Percentiles rank a stretch among this genome's conserved stretches.
Conservation (phyloP, 768 basidiomycete species). For the Hydnomerulius pinastri region DNA sequence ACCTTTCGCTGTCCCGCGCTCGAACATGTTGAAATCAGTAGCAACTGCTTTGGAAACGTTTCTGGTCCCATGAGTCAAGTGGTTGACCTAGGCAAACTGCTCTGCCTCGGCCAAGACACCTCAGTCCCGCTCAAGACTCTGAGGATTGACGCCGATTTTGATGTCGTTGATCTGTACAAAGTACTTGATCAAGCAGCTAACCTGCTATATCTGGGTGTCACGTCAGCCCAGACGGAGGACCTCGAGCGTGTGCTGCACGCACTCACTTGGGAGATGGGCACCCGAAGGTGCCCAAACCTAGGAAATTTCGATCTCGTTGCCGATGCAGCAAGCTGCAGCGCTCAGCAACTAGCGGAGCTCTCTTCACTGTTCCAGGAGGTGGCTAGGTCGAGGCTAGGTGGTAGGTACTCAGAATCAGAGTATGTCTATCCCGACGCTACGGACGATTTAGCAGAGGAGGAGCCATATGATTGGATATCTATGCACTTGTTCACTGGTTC, state of each 20-base stretch:
- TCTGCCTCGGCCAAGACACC: background rate
- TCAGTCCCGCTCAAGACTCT: background rate
- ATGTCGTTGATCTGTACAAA: background rate
- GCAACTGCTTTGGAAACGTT: background rate
- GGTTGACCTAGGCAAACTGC: background rate
- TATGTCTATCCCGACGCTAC: background rate
- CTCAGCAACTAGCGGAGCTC: background rate
- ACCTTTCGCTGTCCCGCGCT: background rate
- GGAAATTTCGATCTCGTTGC: background rate
- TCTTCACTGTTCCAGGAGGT: background rate
- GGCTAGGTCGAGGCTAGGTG: background rate
- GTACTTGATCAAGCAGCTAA: background rate
- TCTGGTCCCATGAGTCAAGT: background rate
- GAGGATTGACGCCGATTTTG: background rate
- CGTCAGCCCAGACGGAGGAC: background rate
- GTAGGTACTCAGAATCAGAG: background rate
- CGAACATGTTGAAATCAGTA: background rate
- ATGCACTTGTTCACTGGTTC: too few relatives aligned
- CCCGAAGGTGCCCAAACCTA: background rate
- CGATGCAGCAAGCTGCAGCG: background rate
- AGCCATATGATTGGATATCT: too few relatives aligned
- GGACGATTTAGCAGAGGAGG: too few relatives aligned
- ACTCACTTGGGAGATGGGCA: background rate
- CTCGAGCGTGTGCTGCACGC: background rate
- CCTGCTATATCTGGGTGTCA: background rate